These are phyloP conservation scores for Phytophthora megakarya DNA, from an alignment of 352 stramenopile genomes.

Conservation along the genomic window DNA sequence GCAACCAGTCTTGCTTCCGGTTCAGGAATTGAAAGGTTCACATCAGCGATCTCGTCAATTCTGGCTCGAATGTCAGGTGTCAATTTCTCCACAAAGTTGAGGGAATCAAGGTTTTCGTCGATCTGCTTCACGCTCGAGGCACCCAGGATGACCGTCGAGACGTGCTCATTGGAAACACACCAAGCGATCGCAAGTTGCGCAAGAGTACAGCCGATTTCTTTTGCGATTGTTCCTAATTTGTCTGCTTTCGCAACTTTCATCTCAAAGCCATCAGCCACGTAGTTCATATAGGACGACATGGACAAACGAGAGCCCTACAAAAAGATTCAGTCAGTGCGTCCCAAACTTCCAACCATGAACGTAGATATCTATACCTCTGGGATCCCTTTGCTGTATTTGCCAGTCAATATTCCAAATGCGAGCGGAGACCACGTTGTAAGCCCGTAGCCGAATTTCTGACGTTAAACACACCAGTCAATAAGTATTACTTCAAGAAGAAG, in stretches of 20 bases:
- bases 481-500: too few relatives aligned
- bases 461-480: slow-evolving; percentile 2
- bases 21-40: slow-evolving; percentile 20
- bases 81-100: slow-evolving; percentile 50
- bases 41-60: slow-evolving; percentile 53
- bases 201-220: slow-evolving; percentile 46
- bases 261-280: slow-evolving; percentile 40
- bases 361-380: slow-evolving; percentile 28
- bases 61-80: slow-evolving; percentile 50
- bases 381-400: slow-evolving; percentile 76
- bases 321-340: too few relatives aligned
- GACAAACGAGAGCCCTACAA: slow-evolving; percentile 44
- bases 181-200: slow-evolving; percentile 60
- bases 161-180: slow-evolving; percentile 53
- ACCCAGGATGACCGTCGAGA: slow-evolving; percentile 58
- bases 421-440: slow-evolving; percentile 75
- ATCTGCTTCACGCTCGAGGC: slow-evolving; percentile 56
- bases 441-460: slow-evolving; percentile 62
- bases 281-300: slow-evolving; percentile 43
- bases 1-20: slow-evolving; percentile 22
- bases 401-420: slow-evolving; percentile 64
- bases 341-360: too few relatives aligned
- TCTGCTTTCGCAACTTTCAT: slow-evolving; percentile 35
- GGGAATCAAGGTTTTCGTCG: slow-evolving; percentile 55
- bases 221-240: slow-evolving; percentile 36